A percentile compares a stretch with the other conserved stretches of the same genome.
These are phyloP conservation scores for Xylaria nigripes DNA, from an alignment of 495 filamentous ascomycete genomes.

Conservation along the genomic window DNA sequence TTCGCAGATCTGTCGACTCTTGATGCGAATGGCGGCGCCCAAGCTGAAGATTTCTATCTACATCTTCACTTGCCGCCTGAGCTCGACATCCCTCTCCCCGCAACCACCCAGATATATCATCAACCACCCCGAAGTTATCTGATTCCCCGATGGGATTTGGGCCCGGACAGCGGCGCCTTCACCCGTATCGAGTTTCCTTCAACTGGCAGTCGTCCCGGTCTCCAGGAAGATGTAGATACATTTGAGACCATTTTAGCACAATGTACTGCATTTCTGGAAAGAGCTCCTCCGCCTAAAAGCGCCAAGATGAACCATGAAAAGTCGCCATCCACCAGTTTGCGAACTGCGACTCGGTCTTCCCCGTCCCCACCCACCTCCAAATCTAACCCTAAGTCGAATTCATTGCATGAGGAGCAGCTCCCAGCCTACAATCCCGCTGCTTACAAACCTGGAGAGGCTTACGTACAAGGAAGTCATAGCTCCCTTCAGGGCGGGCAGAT, in stretches of 20 bases:
- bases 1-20: constrained; percentile 54
- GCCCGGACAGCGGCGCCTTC: constrained; percentile 78
- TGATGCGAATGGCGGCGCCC: constrained; percentile 46
- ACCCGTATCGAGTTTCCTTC: constrained; percentile 82
- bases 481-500: constrained; percentile 58
- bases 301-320: constrained; percentile 45
- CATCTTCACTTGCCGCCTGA: constrained; percentile 91
- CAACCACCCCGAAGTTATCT: constrained; percentile 83
- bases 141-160: constrained; percentile 87
- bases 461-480: constrained; percentile 48
- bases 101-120: constrained; percentile 91
- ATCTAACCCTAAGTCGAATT: constrained; percentile 33
- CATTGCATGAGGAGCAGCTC: constrained; percentile 34
- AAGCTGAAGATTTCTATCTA: constrained; percentile 90
- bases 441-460: constrained; percentile 72
- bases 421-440: constrained; percentile 71
- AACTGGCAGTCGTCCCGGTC: constrained; percentile 56
- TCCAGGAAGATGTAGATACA: constrained; percentile 89
- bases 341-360: constrained; percentile 33
- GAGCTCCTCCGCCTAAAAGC: constrained; percentile 51
- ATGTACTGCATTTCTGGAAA: constrained; percentile 87
- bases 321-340: constrained; percentile 32
- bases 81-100: constrained; percentile 80
- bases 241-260: constrained; percentile 95
- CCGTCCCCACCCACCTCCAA: constrained; percentile 23